Evolutionary conservation across 179 eudicot genomes (phyloP), one percentile per base, ranked within the genome.

Genomic region (Nepenthes alata): DNA sequence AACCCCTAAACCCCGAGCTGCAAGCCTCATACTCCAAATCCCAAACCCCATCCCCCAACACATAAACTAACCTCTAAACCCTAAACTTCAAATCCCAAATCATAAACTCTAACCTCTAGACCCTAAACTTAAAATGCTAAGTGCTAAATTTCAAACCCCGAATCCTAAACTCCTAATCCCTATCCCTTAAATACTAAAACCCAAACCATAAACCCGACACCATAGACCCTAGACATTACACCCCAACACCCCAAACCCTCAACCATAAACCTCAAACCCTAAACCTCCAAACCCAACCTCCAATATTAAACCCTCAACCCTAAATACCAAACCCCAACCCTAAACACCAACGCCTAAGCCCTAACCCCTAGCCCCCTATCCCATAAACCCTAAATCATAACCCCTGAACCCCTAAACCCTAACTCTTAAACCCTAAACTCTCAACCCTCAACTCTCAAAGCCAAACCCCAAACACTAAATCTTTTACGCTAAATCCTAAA

Each of bases 1-100:
- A 35, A 64, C 54, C 44, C 67, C 67, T 53, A 51, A 64, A 64
- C 57, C 67, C 67, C 55, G 55, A 64, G 55, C 67, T 60, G 53
- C 53, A 63, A 35, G 50, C 65, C 65, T 48, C 53, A 63, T 53
- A 63, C 67, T 63, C 68, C 50, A 53, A 69, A 69, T 67, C 73
- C 73, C 57, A 69, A 69, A 69, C 73, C 73, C 73, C 62, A 69
- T 63, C 57, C 64, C 73, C 73, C 63, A 63, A 70, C 63, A 68
- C 73, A 64, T 63, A 35, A 70, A 70, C 63, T 68, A 51, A 70
- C 57, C 73, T 68, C 64, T 16, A 57, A 63, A 70, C 48, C 57
- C 64, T 64, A 50, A 51, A 63, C 49, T 60, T 68, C 44, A 39
- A 63, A 63, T 58, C 73, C 51, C 5, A 57, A 69, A 58, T 58